A percentile compares a stretch with the other conserved stretches of the same genome.
Conservation (phyloP, 2,329 filamentous ascomycete species). For the Pyricularia sp. region DNA sequence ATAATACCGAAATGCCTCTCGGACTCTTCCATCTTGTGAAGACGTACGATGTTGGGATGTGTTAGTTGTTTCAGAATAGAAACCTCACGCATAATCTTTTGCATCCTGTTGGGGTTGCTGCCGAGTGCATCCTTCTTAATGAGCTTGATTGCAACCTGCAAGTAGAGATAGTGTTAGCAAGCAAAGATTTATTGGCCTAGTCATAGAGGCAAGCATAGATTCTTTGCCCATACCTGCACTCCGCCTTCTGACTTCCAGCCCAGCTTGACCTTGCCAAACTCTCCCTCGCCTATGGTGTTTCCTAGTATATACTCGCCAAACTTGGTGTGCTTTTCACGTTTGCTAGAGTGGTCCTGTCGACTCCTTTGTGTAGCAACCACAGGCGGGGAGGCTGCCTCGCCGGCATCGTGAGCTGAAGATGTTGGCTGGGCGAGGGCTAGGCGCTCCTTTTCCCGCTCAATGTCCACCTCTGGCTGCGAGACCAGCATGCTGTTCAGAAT, state of each 20-base stretch:
- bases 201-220: background rate
- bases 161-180: background rate
- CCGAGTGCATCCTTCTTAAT: conserved; percentile 89
- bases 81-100: conserved; percentile 97
- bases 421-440: conserved; percentile 49
- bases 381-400: conserved; percentile 34
- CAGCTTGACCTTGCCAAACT: conserved; percentile 97
- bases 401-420: conserved; percentile 29
- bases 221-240: conserved; percentile 50
- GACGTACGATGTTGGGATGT: conserved; percentile 91
- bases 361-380: conserved; percentile 37
- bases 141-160: conserved; percentile 88
- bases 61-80: conserved; percentile 77
- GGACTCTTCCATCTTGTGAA: conserved; percentile 98
- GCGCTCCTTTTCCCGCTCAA: conserved; percentile 62
- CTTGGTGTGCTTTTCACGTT: conserved; percentile 65
- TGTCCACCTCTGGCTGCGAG: conserved; percentile 65
- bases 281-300: conserved; percentile 92
- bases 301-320: conserved; percentile 96
- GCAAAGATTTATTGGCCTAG: background rate
- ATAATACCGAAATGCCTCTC: conserved; percentile 97
- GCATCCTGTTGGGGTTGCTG: conserved; percentile 76
- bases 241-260: conserved; percentile 96
- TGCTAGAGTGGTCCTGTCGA: conserved; percentile 47
- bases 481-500: conserved; percentile 70